Conservation (phyloP, 164 flowering plant genomes). For the Kalanchoe fedtschenkoi region DNA sequence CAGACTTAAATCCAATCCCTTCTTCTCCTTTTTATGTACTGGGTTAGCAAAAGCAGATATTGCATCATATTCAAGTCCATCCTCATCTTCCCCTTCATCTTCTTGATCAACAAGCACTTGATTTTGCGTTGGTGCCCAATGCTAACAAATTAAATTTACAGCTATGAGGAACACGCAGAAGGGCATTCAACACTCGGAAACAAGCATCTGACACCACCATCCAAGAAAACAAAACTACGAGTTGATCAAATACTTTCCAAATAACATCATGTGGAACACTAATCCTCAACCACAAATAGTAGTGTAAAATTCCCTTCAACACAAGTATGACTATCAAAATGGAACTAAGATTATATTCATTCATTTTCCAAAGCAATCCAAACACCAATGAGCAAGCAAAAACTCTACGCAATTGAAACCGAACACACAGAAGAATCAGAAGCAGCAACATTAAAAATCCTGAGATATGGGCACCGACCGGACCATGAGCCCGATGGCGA, state of each 20-base stretch:
- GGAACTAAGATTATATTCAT: background rate
- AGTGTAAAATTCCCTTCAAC: no score
- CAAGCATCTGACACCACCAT: background rate
- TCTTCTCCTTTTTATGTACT: slow-evolving; percentile 50
- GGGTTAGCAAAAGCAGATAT: slow-evolving; percentile 53
- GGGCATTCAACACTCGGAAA: background rate
- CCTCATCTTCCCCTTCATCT: slow-evolving; percentile 11
- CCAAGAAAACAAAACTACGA: background rate
- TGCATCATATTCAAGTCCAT: slow-evolving; percentile 22
- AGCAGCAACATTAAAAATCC: slow-evolving; percentile 5
- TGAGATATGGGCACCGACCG: slow-evolving; percentile 23
- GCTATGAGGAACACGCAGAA: background rate
- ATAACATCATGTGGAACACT: background rate
- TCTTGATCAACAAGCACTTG: slow-evolving; percentile 9
- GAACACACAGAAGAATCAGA: background rate
- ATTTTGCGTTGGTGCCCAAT: slow-evolving; percentile 46
- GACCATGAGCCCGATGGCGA: slow-evolving; percentile 93
- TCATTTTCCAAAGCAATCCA: background rate
- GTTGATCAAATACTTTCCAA: no score
- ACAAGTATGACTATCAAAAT: no score
- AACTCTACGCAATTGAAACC: background rate
- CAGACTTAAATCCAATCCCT: slow-evolving; percentile 40
- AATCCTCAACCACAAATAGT: no score
- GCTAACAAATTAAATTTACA: slow-evolving; percentile 30
- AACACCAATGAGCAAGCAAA: background rate